A percentile compares a stretch with the other conserved stretches of the same genome.
These are phyloP conservation scores for Petunia secreta DNA, from an alignment of 257 asterid genomes.

Conservation along the genomic window DNA sequence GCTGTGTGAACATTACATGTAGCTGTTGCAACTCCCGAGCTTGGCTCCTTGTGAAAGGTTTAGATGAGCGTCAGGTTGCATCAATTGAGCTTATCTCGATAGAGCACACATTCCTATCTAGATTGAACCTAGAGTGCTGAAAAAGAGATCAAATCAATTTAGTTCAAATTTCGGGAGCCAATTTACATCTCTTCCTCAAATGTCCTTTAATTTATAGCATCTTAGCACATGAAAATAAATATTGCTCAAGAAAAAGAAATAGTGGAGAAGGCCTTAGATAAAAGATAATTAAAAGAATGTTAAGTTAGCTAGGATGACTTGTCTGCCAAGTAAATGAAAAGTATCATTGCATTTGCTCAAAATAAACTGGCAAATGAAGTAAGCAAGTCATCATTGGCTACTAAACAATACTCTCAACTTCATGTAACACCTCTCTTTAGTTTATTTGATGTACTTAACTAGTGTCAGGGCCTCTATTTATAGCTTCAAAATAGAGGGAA, in stretches of 20 bases:
- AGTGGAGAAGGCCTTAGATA: background rate
- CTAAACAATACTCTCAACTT: conserved; percentile 36
- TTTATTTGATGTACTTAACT: too few species aligned
- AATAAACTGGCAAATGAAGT: conserved; percentile 17
- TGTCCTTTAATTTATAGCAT: background rate
- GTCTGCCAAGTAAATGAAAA: background rate
- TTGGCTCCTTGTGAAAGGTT: too few species aligned
- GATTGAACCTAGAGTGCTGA: background rate
- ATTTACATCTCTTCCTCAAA: too few species aligned
- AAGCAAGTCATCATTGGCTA: conserved; percentile 66
- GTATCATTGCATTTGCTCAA: background rate
- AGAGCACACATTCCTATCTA: background rate
- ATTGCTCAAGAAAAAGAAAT: background rate
- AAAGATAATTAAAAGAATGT: background rate
- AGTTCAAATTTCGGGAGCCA: background rate
- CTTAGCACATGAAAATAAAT: background rate
- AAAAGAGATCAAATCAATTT: background rate
- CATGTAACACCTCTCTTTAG: conserved; percentile 48
- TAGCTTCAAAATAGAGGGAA: conserved; percentile 30
- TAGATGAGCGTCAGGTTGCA: too few species aligned
- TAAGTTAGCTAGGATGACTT: conserved; percentile 14
- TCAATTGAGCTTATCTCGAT: too few species aligned
- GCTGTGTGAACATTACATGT: too few species aligned
- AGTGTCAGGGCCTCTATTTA: too few species aligned
- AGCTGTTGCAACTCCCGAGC: too few species aligned